These are phyloP conservation scores for Sporothrix globosa DNA, from an alignment of 2,329 filamentous ascomycete species.

Conservation along the genomic window DNA sequence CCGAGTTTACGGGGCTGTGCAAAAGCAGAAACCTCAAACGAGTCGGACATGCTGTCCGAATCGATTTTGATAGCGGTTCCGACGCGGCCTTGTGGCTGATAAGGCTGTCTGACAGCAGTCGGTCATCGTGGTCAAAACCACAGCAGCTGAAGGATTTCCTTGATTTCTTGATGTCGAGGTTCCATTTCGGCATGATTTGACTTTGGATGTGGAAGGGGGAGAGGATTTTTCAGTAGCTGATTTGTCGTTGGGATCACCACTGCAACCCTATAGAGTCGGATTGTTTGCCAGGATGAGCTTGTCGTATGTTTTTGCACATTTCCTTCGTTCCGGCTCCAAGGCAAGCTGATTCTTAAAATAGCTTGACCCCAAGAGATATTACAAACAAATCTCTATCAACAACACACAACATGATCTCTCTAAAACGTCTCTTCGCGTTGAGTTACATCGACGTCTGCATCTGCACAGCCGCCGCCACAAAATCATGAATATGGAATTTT, in stretches of 20 bases:
- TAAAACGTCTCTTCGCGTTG: neutral
- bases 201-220: too few relatives aligned
- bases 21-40: neutral
- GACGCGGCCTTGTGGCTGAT: neutral
- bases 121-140: neutral
- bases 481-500: neutral
- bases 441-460: neutral
- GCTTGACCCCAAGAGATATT: neutral
- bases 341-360: slow-evolving; percentile 7
- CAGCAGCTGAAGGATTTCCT: slow-evolving; percentile 9
- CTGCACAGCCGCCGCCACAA: slow-evolving; percentile 17
- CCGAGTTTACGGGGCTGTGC: neutral
- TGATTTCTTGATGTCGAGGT: slow-evolving; percentile 15
- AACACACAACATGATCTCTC: neutral
- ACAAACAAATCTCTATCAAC: neutral
- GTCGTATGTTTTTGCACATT: neutral
- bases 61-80: neutral
- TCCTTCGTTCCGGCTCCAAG: neutral
- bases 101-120: neutral
- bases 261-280: neutral
- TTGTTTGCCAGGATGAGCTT: neutral
- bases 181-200: neutral
- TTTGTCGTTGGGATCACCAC: neutral
- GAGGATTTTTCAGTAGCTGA: too few relatives aligned
- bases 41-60: neutral